Evolutionary conservation across 495 filamentous ascomycete species (phyloP).

Genomic region (Cryomyces minteri): DNA sequence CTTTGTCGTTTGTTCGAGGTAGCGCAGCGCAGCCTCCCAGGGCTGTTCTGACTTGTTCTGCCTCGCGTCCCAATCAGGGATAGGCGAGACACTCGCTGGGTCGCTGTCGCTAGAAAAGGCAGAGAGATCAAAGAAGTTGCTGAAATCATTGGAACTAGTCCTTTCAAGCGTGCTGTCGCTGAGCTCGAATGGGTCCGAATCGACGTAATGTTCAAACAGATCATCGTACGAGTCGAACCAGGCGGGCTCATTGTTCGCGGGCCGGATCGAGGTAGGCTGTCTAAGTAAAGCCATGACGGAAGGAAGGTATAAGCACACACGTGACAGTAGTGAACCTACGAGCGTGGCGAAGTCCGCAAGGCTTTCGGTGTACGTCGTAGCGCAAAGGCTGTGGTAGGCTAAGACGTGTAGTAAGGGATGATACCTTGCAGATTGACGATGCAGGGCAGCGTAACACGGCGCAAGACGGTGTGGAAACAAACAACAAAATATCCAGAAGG

Average conservation of each 20-base stretch:
- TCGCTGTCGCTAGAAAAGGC: constrained; percentile 14
- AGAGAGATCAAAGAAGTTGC: constrained; percentile 12
- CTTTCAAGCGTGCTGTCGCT: constrained; percentile 9
- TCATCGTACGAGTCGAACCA: constrained; percentile 18
- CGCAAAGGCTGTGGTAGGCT: too few relatives aligned
- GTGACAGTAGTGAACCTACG: background rate
- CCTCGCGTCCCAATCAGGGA: constrained; percentile 10
- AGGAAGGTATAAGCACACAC: background rate
- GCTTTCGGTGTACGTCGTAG: too few relatives aligned
- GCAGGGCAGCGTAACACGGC: background rate
- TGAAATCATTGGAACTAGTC: constrained; percentile 12
- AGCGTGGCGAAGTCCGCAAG: too few relatives aligned
- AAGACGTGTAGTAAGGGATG: background rate
- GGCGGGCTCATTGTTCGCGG: constrained; percentile 17
- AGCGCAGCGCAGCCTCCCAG: constrained; percentile 10
- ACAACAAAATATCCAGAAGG: background rate
- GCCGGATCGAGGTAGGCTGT: constrained; percentile 14
- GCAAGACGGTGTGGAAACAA: background rate
- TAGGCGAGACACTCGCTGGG: constrained; percentile 10
- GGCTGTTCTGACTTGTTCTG: constrained; percentile 6
- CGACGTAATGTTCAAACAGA: constrained; percentile 23
- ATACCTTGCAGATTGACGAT: background rate
- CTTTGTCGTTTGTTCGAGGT: constrained; percentile 12
- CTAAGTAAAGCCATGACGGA: background rate
- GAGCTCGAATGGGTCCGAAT: constrained; percentile 18